These are phyloP conservation scores for Irpex lacteus DNA, from an alignment of 1,284 basidiomycete species.

Conservation along the genomic window DNA sequence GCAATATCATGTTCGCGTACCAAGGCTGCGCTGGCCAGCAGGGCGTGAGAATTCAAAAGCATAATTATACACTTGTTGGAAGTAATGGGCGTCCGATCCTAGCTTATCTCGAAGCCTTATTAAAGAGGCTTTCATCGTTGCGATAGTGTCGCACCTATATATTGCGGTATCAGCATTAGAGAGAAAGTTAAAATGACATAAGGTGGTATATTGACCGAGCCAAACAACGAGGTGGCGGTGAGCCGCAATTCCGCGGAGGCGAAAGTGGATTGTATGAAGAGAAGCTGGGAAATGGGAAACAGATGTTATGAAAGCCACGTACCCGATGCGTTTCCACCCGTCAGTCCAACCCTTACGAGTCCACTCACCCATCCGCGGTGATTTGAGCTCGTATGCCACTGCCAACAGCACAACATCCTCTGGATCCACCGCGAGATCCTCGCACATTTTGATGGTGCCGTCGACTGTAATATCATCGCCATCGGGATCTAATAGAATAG, in stretches of 20 bases:
- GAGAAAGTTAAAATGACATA: not conserved
- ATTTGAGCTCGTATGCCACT: slow-evolving; percentile 75
- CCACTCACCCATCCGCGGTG: slow-evolving; percentile 76
- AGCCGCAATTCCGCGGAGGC: not conserved
- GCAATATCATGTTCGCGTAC: slow-evolving; percentile 33
- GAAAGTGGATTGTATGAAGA: not conserved
- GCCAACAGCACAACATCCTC: slow-evolving; percentile 78
- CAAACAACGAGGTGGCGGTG: not conserved
- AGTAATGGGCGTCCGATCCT: slow-evolving; percentile 69
- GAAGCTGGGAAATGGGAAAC: slow-evolving; percentile 20
- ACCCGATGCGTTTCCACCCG: slow-evolving; percentile 76
- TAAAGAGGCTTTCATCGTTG: slow-evolving; percentile 63
- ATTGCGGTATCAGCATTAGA: not conserved
- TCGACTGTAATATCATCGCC: slow-evolving; percentile 64
- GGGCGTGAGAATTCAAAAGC: slow-evolving; percentile 85
- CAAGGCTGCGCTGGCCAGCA: slow-evolving; percentile 74
- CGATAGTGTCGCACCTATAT: slow-evolving; percentile 68
- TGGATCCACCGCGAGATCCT: slow-evolving; percentile 65
- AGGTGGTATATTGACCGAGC: not conserved
- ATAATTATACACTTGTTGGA: slow-evolving; percentile 85
- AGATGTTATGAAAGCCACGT: not conserved
- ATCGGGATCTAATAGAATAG: slow-evolving; percentile 43
- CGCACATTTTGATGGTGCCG: slow-evolving; percentile 73
- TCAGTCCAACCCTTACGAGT: slow-evolving; percentile 73
- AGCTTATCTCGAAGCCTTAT: slow-evolving; percentile 62